Conservation (phyloP, 345 rosid species). For the Pistacia vera region DNA sequence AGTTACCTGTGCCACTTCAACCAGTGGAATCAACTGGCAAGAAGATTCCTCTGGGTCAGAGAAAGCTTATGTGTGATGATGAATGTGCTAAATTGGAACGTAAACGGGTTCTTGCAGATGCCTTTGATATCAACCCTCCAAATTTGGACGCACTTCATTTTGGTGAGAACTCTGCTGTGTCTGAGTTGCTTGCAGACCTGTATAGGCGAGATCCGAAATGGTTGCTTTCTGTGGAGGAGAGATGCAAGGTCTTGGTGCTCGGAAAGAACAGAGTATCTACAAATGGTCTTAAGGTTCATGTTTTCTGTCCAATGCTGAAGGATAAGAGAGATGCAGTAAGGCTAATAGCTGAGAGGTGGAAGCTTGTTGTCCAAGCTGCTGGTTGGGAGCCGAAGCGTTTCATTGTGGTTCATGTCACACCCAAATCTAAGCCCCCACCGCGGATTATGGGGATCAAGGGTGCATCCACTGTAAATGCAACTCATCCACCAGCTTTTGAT, state of each 20-base stretch:
- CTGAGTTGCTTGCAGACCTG: conserved; percentile 77
- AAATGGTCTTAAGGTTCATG: conserved; percentile 73
- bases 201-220: conserved; percentile 94
- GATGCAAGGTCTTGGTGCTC: conserved; percentile 89
- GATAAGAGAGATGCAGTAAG: conserved; percentile 89
- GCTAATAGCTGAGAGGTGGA: conserved; percentile 96
- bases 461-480: conserved; percentile 34
- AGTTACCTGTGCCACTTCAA: conserved; percentile 73
- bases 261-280: conserved; percentile 68
- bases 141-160: conserved; percentile 88
- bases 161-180: conserved; percentile 68
- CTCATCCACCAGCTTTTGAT: conserved; percentile 71
- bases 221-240: conserved; percentile 91
- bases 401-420: conserved; percentile 68
- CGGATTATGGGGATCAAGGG: conserved; percentile 79
- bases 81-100: conserved; percentile 93
- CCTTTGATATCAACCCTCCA: conserved; percentile 76
- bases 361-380: conserved; percentile 68
- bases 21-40: conserved; percentile 60
- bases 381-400: conserved; percentile 99
- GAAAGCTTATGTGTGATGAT: conserved; percentile 87
- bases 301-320: conserved; percentile 88
- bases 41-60: conserved; percentile 78
- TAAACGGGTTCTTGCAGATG: conserved; percentile 87
- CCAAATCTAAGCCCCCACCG: conserved; percentile 79